Base-by-base conservation (phyloP, 164 flowering plant species). In the Litsea cubeba region DNA sequence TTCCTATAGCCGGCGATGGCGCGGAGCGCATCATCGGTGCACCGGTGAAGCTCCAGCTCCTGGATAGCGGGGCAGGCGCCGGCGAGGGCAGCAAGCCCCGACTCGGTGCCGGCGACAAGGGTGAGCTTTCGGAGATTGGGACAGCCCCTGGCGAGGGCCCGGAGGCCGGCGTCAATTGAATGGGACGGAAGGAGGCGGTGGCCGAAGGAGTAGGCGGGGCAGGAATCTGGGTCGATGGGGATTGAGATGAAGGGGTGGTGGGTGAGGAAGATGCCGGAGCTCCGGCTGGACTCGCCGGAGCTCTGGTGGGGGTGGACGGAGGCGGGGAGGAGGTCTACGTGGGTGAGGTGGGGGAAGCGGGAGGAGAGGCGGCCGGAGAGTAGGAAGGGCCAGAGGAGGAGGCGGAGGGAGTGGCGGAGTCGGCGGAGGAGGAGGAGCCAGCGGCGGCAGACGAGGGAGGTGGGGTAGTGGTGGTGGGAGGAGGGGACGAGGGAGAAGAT, bases 41-140 rank as follows among this genome's bases (percentile, higher is more conserved):
- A 96, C 58, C 70, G 83, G 68, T 92, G 97, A 78, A 96, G 60
- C 80, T 93, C 98, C 77, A 96, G 74, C 49, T 91, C 99, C 74
- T 91, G 97, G 82, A 96, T 75, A 1, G 83, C 90, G 10, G 74
- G 73, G 71, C 99, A 96, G 65, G 85, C 90, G 57, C 85, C 89
- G 0, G 97, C 97, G 24, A 96, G 82, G 73, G 81, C 80, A 76
- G 81, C 50, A 64, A 96, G 71, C 35, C 97, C 98, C 20, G 68
- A 50, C 32, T 87, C 97, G 65, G 88, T 83, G 8, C 88, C 88
- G 64, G 83, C 85, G 57, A 88, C 67, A 67, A 96, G 79, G 23
- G 69, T 87, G 23, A 94, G 83, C 70, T 79, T 92, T 14, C 94
- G 81, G 75, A 96, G 80, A 82, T 89, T 91, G 0, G 93, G 89